A percentile compares a stretch with the other conserved stretches of the same genome.
Evolutionary conservation across 148 eudicot genomes (phyloP).

Genomic region (Camellia japonica): DNA sequence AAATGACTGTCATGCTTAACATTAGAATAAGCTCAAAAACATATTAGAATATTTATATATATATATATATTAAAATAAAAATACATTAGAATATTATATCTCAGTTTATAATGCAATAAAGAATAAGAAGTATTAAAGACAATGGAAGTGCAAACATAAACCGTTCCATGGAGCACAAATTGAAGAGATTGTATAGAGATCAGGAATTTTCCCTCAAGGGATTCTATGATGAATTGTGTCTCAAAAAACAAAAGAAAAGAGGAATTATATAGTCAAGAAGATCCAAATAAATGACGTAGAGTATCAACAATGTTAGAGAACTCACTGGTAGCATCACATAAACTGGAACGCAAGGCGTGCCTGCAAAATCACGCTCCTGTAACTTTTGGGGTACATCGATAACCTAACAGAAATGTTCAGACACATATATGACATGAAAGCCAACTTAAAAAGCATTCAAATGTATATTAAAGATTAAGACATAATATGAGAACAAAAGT

Average conservation of each 20-base stretch:
- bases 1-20: neutral
- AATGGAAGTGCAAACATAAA: neutral
- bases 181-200: neutral
- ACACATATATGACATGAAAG: neutral
- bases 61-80: too few species aligned
- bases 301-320: neutral
- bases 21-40: neutral
- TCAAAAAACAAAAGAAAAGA: neutral
- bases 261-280: neutral
- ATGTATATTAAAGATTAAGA: neutral
- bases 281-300: neutral
- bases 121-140: neutral
- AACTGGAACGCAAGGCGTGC: conserved; percentile 81
- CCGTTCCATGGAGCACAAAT: conserved; percentile 1
- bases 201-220: neutral
- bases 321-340: conserved; percentile 91
- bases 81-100: neutral
- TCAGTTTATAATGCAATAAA: neutral
- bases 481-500: neutral
- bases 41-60: too few species aligned
- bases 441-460: neutral
- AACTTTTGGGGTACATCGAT: conserved; percentile 50
- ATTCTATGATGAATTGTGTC: neutral
- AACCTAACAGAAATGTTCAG: conserved; percentile 33
- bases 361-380: conserved; percentile 76